These are phyloP conservation scores for Yamadazyma epiphylla DNA, from an alignment of 1,139 yeast genomes.

Conservation along the genomic window DNA sequence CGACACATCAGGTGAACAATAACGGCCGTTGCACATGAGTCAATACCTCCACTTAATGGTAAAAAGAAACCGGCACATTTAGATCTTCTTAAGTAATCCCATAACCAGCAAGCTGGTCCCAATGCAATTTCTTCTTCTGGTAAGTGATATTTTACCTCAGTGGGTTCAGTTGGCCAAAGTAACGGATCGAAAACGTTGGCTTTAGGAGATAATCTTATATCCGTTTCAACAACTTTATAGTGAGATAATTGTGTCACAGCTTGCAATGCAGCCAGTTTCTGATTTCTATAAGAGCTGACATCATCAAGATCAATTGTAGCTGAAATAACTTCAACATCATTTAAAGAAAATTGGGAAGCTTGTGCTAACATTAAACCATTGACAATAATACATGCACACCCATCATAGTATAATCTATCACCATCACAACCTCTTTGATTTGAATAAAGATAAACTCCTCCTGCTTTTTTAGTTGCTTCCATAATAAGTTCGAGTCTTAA, in stretches of 20 bases:
- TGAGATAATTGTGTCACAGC: conserved; percentile 45
- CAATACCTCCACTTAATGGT: conserved; percentile 96
- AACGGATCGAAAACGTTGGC: conserved; percentile 56
- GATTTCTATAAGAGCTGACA: conserved; percentile 75
- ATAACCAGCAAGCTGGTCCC: conserved; percentile 99
- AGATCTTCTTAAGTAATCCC: conserved; percentile 95
- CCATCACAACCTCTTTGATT: conserved; percentile 99
- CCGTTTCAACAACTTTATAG: conserved; percentile 61
- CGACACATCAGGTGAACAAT: conserved; percentile 94
- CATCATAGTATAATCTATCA: conserved; percentile 93
- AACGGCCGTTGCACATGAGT: conserved; percentile 94
- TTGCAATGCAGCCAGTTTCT: conserved; percentile 79
- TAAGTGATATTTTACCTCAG: conserved; percentile 56
- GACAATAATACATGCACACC: conserved; percentile 90
- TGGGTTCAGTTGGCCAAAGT: conserved; percentile 56
- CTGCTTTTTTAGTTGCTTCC: conserved; percentile 93
- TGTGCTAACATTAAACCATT: conserved; percentile 92
- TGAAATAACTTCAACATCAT: conserved; percentile 87
- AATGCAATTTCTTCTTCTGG: conserved; percentile 96
- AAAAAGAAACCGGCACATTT: conserved; percentile 86
- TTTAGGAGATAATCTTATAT: conserved; percentile 59
- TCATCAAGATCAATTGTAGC: conserved; percentile 94
- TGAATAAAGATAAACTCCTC: conserved; percentile 90
- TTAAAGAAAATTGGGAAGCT: conserved; percentile 82
- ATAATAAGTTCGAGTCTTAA: conserved; percentile 79